Evolutionary conservation across 1,284 basidiomycete genomes (phyloP), one percentile per base, ranked within the genome.

Genomic region (Exobasidium rhododendri): DNA sequence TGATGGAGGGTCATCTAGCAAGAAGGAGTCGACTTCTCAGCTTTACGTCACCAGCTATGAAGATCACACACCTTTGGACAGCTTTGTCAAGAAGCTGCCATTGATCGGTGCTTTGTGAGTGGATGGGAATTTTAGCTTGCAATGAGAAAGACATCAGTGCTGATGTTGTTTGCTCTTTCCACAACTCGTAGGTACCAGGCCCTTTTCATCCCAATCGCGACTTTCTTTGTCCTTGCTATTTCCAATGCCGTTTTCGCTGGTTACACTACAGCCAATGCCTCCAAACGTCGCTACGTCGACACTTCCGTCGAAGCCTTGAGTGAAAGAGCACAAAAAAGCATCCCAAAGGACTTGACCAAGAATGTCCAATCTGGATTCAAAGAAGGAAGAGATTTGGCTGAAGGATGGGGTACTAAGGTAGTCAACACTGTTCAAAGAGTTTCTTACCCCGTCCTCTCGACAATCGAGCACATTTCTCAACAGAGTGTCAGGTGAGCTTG

Each of bases 21-120:
- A 47, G 17, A 40, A 40, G 17, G 35, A 40, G 7, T 40, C 35
- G 7, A 7, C 7, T 10, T 17, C 35, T 40, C 35, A 50, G 28
- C 13, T 28, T 24, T 71, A 64, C 58, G 68, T 64, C 58, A 71
- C 69, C 3, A 65, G 64, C 45, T 71, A 62, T 62, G 61, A 57
- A 49, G 70, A 73, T 20, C 58, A 65, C 5, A 69, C 69, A 67
- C 66, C 66, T 11, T 45, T 65, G 2, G 65, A 69, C 44, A 56
- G 56, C 14, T 69, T 10, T 32, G 66, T 17, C 29, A 44, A 22
- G 20, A 51, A 4, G 40, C 69, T 5, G 64, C 68, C 11, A 3
- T 71, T 11, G 44, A 70, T 26, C 32, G 58, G 11, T 17, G 14
- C 10, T 20, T 69, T 20, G 35, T 40, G 35, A 40, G 35, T 40